Base-by-base conservation (phyloP, 2,329 filamentous ascomycete species). In the Fusarium chaquense region DNA sequence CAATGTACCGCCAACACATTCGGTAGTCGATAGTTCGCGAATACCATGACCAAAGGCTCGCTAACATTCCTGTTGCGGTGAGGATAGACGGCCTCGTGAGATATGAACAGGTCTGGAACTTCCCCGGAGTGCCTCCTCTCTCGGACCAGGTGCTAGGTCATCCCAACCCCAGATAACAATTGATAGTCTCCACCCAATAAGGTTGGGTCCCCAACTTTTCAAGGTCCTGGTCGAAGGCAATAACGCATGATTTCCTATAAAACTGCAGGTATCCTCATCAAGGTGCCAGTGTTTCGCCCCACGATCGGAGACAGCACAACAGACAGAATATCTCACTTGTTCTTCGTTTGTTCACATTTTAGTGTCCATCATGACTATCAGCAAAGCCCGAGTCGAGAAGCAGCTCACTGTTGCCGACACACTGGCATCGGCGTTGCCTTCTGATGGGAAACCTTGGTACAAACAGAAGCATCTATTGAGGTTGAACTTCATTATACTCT, bases 271-370 rank as follows among this genome's bases (percentile, higher is more conserved):
- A 11, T 11, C 18, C 35, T 18, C 18, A 36, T n/a, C 9, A 6
- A n/a, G 18, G 10, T 36, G 16, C 35, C 35, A 10, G 20, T 20
- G 20, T 3, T 20, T 20, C 20, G 20, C 3, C 20, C 20, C 3
- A 20, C 20, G 20, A 20, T 20, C 20, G 20, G 20, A 20, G 20
- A 20, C 20, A 20, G 20, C 20, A 20, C 20, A 20, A 20, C 20
- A 20, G 20, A 20, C 20, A 20, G 20, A 20, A 20, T 20, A 20
- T 20, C 20, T 20, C 20, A 20, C 20, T 20, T 20, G 20, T 20
- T 20, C 20, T 20, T 20, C 20, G 0, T 11, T 11, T 4, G 0
- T 36, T n/a, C 18, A 36, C 9, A 36, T n/a, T n/a, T 9, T 5
- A n/a, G 35, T n/a, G 3, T 8, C 18, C 22, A 28, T n/a, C 15